Evolutionary conservation across 441 rosid genomes (phyloP), one percentile per base, ranked within the genome.

Genomic region (Populus hybrid): DNA sequence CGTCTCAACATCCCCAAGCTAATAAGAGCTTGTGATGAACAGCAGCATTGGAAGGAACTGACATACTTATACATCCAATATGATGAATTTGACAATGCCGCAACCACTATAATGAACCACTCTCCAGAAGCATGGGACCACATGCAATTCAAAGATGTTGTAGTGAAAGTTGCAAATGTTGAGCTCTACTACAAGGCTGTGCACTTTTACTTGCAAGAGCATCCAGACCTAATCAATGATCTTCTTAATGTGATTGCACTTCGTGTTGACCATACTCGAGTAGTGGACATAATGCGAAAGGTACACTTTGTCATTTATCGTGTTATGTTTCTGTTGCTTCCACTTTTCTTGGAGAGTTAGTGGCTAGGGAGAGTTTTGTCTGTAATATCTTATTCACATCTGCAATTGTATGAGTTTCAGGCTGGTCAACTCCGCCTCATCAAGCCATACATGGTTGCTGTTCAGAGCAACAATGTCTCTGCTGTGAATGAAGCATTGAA

Each of bases 51-150:
- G 98, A 86, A 84, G 82, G 97, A 93, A 83, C 92, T 93, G 61
- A 93, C 97, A 38, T 91, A 93, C 79, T 81, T 93, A 75, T 91
- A 93, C 78, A 90, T 93, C 79, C 95, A 88, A 42, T 93, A 93
- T 67, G 95, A 89, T 66, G 98, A 93, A 80, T 93, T 92, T 82
- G 98, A 93, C 80, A 93, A 93, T 84, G 98, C 98, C 77, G 98
- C 98, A 69, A 92, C 97, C 73, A 93, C 98, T 26, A 88, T 93
- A 73, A 93, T 93, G 98, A 93, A 93, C 80, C 98, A 93, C 82
- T 93, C 98, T 65, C 97, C 98, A 1, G 97, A 92, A 88, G 97
- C 98, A 32, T 93, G 98, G 98, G 98, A 93, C 76, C 98, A 93
- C 91, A 93, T 93, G 98, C 98, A 93, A 79, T 93, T 93, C 84